phyloP scores from a whole-genome alignment of 2,329 filamentous ascomycete genomes.

The Leptographium lundbergii region DNA sequence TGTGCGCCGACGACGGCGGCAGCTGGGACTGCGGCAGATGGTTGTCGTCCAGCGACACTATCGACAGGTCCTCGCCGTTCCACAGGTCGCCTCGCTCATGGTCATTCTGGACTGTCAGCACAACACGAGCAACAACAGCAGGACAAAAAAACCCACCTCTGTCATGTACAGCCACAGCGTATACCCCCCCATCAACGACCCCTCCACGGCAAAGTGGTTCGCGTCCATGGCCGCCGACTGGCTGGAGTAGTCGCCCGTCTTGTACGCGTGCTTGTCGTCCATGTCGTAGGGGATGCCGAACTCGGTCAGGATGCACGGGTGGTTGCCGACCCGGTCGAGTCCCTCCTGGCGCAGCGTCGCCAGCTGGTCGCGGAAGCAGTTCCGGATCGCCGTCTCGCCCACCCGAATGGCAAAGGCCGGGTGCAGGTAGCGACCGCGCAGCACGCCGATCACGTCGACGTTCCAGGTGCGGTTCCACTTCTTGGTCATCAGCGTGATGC shows the following conservation, averaged over 20 bases:
- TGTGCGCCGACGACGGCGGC: slow-evolving; percentile 25
- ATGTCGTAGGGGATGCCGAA: slow-evolving; percentile 98
- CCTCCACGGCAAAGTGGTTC: slow-evolving; percentile 87
- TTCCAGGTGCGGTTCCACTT: slow-evolving; percentile 99
- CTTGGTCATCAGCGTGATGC: slow-evolving; percentile 92
- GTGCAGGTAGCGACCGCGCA: slow-evolving; percentile 77
- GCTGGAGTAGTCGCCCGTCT: slow-evolving; percentile 87
- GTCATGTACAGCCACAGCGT: slow-evolving; percentile 80
- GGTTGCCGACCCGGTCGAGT: slow-evolving; percentile 73
- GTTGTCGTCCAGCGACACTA: slow-evolving; percentile 75
- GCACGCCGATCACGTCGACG: slow-evolving; percentile 83
- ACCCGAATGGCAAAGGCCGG: slow-evolving; percentile 88
- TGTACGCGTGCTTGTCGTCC: slow-evolving; percentile 93
- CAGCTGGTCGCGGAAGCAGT: slow-evolving; percentile 83
- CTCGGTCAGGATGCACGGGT: slow-evolving; percentile 83
- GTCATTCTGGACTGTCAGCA: slow-evolving; percentile 46
- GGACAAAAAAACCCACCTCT: slow-evolving; percentile 33
- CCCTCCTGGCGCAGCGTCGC: slow-evolving; percentile 75
- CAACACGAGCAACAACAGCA: background rate
- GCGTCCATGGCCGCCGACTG: slow-evolving; percentile 90
- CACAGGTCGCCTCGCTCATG: slow-evolving; percentile 86
- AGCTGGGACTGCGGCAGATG: slow-evolving; percentile 39
- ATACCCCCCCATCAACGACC: slow-evolving; percentile 70
- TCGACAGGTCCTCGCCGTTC: slow-evolving; percentile 95
- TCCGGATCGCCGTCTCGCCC: slow-evolving; percentile 86